These are phyloP conservation scores for Domatiomyces globalis DNA, from an alignment of 2,329 filamentous ascomycete genomes.

Conservation along the genomic window DNA sequence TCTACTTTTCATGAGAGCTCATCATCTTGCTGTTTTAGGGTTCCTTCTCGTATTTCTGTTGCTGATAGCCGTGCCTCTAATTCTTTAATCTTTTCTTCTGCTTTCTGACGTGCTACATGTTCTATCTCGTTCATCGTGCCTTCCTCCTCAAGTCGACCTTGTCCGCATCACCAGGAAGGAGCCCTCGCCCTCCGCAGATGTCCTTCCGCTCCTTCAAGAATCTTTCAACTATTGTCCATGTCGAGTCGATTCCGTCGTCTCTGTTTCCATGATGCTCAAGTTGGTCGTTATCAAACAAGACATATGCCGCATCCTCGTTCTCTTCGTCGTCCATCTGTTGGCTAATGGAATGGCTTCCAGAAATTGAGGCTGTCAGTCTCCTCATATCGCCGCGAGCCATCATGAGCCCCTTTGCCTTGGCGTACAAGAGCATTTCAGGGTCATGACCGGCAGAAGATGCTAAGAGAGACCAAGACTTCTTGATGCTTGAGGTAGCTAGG, in stretches of 20 bases:
- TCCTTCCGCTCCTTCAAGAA: background rate
- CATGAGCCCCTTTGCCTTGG: conserved; percentile 8
- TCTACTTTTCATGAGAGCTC: too few species aligned
- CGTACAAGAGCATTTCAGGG: conserved; percentile 12
- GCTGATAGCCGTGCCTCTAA: too few species aligned
- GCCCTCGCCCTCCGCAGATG: background rate
- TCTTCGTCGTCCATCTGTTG: conserved; percentile 1
- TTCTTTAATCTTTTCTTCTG: too few species aligned
- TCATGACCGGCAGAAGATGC: conserved; percentile 9
- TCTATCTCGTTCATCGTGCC: too few species aligned
- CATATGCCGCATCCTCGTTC: conserved; percentile 9
- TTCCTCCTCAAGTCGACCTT: background rate
- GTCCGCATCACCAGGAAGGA: background rate
- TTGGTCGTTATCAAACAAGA: conserved; percentile 10
- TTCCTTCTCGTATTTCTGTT: too few species aligned
- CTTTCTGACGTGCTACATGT: too few species aligned
- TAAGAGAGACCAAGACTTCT: conserved; percentile 11
- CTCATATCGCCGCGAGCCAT: conserved; percentile 11
- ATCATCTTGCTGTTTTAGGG: too few species aligned
- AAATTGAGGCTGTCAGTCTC: conserved; percentile 5
- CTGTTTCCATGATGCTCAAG: conserved; percentile 1
- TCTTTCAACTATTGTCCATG: background rate
- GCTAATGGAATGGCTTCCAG: background rate
- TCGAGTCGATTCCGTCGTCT: background rate
- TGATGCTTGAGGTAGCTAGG: conserved; percentile 15